A percentile compares a stretch with the other conserved stretches of the same genome.
These are phyloP conservation scores for Salicornia ramosissima DNA, from an alignment of 148 eudicot genomes.

Conservation along the genomic window DNA sequence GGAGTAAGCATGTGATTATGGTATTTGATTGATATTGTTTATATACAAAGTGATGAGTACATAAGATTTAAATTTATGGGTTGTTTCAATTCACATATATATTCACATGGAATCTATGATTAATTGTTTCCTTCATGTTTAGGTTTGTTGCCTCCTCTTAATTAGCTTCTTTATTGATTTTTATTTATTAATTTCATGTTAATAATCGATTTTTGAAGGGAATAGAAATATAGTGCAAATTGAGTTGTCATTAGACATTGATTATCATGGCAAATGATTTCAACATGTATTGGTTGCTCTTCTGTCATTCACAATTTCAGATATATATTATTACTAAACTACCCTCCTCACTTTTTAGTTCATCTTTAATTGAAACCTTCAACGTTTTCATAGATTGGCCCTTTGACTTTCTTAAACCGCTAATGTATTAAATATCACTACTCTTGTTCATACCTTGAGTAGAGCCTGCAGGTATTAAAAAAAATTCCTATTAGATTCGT, in stretches of 20 bases:
- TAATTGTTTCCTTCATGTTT: not conserved
- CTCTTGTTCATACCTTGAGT: no score
- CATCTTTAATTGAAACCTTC: not conserved
- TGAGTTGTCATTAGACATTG: slow-evolving; percentile 24
- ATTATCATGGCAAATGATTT: slow-evolving; percentile 20
- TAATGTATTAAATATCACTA: not conserved
- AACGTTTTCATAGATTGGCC: not conserved
- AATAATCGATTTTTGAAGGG: not conserved
- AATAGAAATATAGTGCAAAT: slow-evolving; percentile 4
- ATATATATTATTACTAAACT: no score
- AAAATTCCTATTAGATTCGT: no score
- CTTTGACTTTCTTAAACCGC: not conserved
- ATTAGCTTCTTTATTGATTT: not conserved
- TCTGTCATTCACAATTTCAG: not conserved
- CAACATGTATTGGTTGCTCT: slow-evolving; percentile 3
- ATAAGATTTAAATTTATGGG: not conserved
- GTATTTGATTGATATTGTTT: not conserved
- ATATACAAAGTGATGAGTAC: no score
- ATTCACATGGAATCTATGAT: slow-evolving; percentile 14
- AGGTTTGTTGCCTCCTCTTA: not conserved
- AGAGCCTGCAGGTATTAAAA: no score
- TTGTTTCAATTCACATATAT: no score
- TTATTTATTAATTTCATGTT: no score
- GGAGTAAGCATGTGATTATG: not conserved
- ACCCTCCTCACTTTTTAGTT: not conserved